These are phyloP conservation scores for Penicillium sclerotiorum DNA, from an alignment of 2,329 filamentous ascomycete species.

Conservation along the genomic window DNA sequence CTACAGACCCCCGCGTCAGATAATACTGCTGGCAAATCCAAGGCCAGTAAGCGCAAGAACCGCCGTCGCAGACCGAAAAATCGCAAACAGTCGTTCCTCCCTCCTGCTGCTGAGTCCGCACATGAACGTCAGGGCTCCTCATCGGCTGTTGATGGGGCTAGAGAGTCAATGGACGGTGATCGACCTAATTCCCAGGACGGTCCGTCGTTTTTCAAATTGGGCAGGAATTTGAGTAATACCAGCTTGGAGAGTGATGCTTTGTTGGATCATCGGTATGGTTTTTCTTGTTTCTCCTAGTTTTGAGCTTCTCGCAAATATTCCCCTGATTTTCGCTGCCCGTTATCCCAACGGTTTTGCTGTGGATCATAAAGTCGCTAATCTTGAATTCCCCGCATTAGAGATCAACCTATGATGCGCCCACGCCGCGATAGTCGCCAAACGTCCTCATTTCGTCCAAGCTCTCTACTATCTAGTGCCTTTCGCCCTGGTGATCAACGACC, in stretches of 20 bases:
- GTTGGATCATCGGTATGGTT: conserved; percentile 75
- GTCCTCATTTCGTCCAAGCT: conserved; percentile 43
- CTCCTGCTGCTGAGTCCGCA: conserved; percentile 57
- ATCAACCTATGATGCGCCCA: conserved; percentile 64
- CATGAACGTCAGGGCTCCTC: conserved; percentile 53
- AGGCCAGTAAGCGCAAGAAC: conserved; percentile 56
- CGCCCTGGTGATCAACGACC: conserved; percentile 48
- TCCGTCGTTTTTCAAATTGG: conserved; percentile 57
- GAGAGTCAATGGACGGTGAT: conserved; percentile 33
- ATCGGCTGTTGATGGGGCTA: conserved; percentile 43
- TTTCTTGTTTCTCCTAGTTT: neutral
- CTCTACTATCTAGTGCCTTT: conserved; percentile 31
- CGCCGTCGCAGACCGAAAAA: conserved; percentile 78
- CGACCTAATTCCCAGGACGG: conserved; percentile 27
- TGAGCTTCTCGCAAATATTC: too few relatives aligned
- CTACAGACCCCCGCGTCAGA: conserved; percentile 22
- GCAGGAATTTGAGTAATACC: conserved; percentile 71
- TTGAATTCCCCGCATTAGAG: conserved; percentile 41
- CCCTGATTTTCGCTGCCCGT: neutral
- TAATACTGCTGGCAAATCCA: conserved; percentile 24
- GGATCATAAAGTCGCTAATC: conserved; percentile 7
- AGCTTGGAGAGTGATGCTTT: conserved; percentile 88
- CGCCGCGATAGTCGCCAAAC: conserved; percentile 57
- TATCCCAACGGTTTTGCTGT: neutral
- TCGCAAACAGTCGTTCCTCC: conserved; percentile 78